Conservation (phyloP, 1,139 yeast genomes). For the Zygosaccharomyces pseudobailii region DNA sequence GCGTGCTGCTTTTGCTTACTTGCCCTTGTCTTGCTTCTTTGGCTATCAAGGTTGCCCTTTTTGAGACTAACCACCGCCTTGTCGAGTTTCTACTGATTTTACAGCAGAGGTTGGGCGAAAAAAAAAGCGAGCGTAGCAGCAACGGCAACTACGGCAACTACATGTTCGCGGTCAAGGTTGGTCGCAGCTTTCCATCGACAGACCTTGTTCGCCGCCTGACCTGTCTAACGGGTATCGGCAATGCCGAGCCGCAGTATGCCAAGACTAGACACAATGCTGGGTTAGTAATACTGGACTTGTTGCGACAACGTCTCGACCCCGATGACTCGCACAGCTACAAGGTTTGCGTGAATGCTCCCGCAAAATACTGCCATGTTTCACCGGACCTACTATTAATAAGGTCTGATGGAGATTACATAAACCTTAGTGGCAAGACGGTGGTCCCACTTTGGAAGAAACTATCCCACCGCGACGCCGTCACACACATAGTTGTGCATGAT, state of each 20-base stretch:
- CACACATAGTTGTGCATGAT: slow-evolving; percentile 64
- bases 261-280: slow-evolving; percentile 79
- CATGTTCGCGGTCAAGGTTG: neutral
- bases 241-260: slow-evolving; percentile 61
- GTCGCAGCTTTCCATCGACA: neutral
- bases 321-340: slow-evolving; percentile 15
- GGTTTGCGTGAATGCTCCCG: slow-evolving; percentile 11
- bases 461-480: slow-evolving; percentile 32
- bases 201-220: slow-evolving; percentile 12
- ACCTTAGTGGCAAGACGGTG: slow-evolving; percentile 56
- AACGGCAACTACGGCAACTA: neutral
- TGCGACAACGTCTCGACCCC: slow-evolving; percentile 18
- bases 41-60: neutral
- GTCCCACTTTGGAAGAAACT: slow-evolving; percentile 44
- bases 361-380: slow-evolving; percentile 19
- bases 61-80: neutral
- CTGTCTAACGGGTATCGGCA: slow-evolving; percentile 63
- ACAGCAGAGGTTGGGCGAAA: no score
- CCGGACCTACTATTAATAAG: slow-evolving; percentile 40
- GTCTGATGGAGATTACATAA: slow-evolving; percentile 57
- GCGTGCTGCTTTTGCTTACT: neutral
- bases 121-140: no score
- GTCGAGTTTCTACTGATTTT: neutral
- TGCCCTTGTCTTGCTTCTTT: neutral
- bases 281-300: slow-evolving; percentile 19